Evolutionary conservation across 148 eudicot species (phyloP).

Genomic region (Simmondsia chinensis): DNA sequence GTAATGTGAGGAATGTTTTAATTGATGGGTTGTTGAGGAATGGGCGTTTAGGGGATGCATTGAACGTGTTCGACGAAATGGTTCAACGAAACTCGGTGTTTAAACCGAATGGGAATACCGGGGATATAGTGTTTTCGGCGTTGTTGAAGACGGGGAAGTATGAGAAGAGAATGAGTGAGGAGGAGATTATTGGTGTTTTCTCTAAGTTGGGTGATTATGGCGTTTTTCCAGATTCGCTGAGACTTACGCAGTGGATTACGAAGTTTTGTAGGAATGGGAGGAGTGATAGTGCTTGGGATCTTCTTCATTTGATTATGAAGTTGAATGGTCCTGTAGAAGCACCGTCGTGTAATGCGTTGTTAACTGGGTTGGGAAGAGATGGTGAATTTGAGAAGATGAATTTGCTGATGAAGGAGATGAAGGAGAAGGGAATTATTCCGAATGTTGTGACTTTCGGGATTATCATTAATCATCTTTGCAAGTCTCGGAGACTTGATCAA

Average conservation of each 20-base stretch:
- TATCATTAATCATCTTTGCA: conserved; percentile 53
- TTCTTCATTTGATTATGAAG: conserved; percentile 36
- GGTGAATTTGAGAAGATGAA: conserved; percentile 35
- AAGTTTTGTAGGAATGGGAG: conserved; percentile 30
- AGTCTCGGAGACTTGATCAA: conserved; percentile 38
- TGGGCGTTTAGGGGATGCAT: conserved; percentile 39
- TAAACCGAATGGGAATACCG: conserved; percentile 27
- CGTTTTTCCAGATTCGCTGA: conserved; percentile 21
- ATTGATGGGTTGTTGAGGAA: conserved; percentile 20
- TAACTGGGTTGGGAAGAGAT: conserved; percentile 38
- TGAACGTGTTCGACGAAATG: conserved; percentile 81
- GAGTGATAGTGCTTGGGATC: conserved; percentile 36
- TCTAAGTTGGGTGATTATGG: conserved; percentile 27
- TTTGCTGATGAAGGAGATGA: conserved; percentile 53
- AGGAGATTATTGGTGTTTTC: conserved; percentile 33
- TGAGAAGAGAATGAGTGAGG: conserved; percentile 21
- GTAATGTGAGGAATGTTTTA: conserved; percentile 29
- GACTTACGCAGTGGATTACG: conserved; percentile 31
- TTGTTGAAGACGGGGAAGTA: conserved; percentile 18
- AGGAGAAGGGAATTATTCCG: conserved; percentile 44
- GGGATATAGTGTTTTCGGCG: conserved; percentile 28
- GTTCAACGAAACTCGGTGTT: conserved; percentile 24
- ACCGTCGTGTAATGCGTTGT: conserved; percentile 47
- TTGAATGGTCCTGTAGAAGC: conserved; percentile 34
- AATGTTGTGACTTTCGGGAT: conserved; percentile 54